These are phyloP conservation scores for Eleusine coracana DNA, from an alignment of 176 grass and related monocot genomes.

Conservation along the genomic window DNA sequence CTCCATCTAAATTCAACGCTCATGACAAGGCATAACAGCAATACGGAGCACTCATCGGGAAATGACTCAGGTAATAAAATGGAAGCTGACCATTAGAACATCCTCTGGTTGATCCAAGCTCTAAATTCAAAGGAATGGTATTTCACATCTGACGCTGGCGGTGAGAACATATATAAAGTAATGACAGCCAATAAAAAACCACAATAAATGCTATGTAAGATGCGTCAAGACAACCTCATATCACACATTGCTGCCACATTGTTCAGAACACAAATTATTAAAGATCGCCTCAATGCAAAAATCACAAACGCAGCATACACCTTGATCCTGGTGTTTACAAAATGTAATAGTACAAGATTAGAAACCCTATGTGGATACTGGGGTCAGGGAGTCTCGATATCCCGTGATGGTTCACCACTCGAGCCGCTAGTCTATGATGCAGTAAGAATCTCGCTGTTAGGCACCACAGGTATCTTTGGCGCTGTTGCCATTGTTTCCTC, in stretches of 20 bases:
- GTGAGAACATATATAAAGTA: background rate
- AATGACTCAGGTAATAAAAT: background rate
- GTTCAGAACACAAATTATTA: slow-evolving; percentile 1
- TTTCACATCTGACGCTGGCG: too few species aligned
- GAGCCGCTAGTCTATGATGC: slow-evolving; percentile 29
- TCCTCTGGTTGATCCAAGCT: background rate
- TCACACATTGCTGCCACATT: background rate
- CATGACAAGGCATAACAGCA: background rate
- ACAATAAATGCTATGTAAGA: background rate
- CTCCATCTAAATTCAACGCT: too few species aligned
- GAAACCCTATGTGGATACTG: slow-evolving; percentile 6
- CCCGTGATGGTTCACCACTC: too few species aligned
- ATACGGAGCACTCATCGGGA: too few species aligned
- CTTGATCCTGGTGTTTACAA: background rate
- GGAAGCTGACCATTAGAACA: background rate
- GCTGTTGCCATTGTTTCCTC: slow-evolving; percentile 24
- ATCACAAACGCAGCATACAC: background rate
- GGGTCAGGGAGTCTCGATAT: slow-evolving; percentile 3
- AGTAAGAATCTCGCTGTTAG: slow-evolving; percentile 40
- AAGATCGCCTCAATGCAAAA: background rate
- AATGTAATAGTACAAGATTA: slow-evolving; percentile 9
- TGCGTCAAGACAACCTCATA: slow-evolving; percentile 1
- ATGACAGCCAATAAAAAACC: background rate
- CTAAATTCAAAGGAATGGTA: background rate
- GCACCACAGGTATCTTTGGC: slow-evolving; percentile 22